These are phyloP conservation scores for Metschnikowia gruessii DNA, from an alignment of 805 yeast species.

Conservation along the genomic window DNA sequence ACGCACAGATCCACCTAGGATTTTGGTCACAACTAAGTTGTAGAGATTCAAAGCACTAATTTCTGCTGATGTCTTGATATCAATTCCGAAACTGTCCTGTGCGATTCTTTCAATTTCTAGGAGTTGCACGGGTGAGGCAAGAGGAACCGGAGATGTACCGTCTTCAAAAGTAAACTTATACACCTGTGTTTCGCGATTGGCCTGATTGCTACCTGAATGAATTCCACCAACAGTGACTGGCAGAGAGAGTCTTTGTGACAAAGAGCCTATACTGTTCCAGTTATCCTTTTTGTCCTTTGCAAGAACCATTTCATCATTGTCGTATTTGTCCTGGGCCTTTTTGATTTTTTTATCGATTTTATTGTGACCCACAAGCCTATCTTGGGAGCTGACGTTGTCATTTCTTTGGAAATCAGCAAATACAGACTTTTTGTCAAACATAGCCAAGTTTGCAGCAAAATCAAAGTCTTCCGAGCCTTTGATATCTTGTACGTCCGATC, in stretches of 20 bases:
- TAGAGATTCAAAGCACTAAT: conserved; percentile 68
- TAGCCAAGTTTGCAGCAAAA: conserved; percentile 74
- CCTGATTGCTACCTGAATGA: not conserved
- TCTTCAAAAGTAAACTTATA: conserved; percentile 15
- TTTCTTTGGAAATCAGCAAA: conserved; percentile 69
- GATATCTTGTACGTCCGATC: conserved; percentile 44
- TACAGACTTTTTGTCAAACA: conserved; percentile 77
- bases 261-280: conserved; percentile 49
- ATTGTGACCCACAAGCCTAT: conserved; percentile 75
- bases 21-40: conserved; percentile 49
- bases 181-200: conserved; percentile 10
- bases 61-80: conserved; percentile 52
- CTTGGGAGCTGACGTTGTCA: conserved; percentile 58
- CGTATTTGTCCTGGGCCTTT: conserved; percentile 48
- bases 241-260: conserved; percentile 17
- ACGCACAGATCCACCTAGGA: conserved; percentile 67
- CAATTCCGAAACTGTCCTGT: conserved; percentile 47
- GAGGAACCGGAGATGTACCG: conserved; percentile 39
- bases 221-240: conserved; percentile 10
- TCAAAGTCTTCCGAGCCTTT: conserved; percentile 67
- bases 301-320: conserved; percentile 72
- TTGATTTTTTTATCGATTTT: conserved; percentile 46
- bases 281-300: conserved; percentile 41
- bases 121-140: conserved; percentile 75
- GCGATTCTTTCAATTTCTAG: conserved; percentile 68